Percentiles rank a stretch among this genome's conserved stretches.
phyloP scores from a whole-genome alignment of 768 basidiomycete genomes.

The Mrakia blollopis region DNA sequence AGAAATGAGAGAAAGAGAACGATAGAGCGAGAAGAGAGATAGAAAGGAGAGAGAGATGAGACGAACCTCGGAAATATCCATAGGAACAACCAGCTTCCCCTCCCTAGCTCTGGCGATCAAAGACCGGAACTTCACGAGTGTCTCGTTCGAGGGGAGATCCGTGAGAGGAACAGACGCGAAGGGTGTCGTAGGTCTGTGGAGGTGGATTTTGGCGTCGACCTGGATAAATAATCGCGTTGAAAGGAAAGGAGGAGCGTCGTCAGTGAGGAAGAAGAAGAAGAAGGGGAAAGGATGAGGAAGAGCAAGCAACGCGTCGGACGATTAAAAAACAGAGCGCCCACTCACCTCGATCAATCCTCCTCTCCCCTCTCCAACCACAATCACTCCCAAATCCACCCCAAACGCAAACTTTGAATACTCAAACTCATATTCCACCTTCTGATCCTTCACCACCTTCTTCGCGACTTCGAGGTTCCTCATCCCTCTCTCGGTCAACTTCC shows the following conservation, averaged over 20 bases:
- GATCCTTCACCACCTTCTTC: constrained; percentile 36
- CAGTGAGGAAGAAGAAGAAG: too few species aligned
- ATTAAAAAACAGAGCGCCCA: too few species aligned
- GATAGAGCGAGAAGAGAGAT: neutral
- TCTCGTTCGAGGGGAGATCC: constrained; percentile 10
- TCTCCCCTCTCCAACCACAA: constrained; percentile 39
- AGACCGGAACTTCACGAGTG: constrained; percentile 35
- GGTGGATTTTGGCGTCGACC: constrained; percentile 38
- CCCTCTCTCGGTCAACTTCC: constrained; percentile 38
- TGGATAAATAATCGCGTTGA: neutral
- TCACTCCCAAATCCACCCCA: constrained; percentile 37
- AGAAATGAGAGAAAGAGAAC: neutral
- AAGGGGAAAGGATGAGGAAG: too few species aligned
- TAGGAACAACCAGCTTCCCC: constrained; percentile 32
- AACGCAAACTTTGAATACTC: constrained; percentile 39
- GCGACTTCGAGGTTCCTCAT: constrained; percentile 39
- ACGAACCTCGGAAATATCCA: constrained; percentile 36
- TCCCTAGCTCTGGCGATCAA: constrained; percentile 30
- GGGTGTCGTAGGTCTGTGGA: neutral
- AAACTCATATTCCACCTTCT: constrained; percentile 40
- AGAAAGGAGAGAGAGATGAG: neutral
- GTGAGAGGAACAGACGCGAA: neutral
- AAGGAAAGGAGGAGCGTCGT: neutral
- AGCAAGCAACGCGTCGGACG: too few species aligned
- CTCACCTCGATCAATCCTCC: constrained; percentile 26